Conservation (phyloP, 306 rosid genomes). For the Inga leiocalycina region DNA sequence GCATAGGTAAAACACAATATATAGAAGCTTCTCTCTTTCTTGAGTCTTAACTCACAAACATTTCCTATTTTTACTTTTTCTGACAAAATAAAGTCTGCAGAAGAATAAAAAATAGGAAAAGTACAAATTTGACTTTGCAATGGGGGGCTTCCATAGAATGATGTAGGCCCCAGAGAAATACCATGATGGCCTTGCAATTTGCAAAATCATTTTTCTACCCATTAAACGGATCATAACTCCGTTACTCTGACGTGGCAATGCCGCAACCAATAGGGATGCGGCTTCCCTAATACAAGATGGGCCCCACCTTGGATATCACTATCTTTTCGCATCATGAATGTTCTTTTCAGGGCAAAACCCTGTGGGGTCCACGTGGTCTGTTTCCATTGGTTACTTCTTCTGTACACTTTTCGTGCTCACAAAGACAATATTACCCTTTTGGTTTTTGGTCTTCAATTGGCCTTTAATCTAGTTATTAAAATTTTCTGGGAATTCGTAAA, state of each 20-base stretch:
- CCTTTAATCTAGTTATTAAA: not conserved
- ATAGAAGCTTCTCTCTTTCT: not conserved
- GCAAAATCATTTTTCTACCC: not conserved
- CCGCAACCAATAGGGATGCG: slow-evolving; percentile 53
- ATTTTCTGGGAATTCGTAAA: not conserved
- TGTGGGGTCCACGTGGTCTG: slow-evolving; percentile 20
- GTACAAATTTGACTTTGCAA: slow-evolving; percentile 30
- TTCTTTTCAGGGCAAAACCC: not conserved
- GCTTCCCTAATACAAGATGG: slow-evolving; percentile 40
- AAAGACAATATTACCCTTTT: not conserved
- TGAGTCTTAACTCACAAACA: not conserved
- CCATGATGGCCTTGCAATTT: not conserved
- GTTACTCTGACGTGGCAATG: slow-evolving; percentile 36
- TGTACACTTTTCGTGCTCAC: not conserved
- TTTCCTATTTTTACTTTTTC: not conserved
- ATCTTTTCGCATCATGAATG: slow-evolving; percentile 33
- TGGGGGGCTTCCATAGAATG: slow-evolving; percentile 34
- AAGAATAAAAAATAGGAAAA: not conserved
- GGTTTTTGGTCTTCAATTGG: not conserved
- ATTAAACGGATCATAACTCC: not conserved
- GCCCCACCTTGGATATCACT: slow-evolving; percentile 42
- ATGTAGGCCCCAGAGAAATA: slow-evolving; percentile 41
- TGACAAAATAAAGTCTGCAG: not conserved
- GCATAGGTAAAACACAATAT: not conserved
- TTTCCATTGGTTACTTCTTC: slow-evolving; percentile 29